Evolutionary conservation across 805 yeast genomes (phyloP).

Genomic region (Wickerhamomyces hampshirensis): DNA sequence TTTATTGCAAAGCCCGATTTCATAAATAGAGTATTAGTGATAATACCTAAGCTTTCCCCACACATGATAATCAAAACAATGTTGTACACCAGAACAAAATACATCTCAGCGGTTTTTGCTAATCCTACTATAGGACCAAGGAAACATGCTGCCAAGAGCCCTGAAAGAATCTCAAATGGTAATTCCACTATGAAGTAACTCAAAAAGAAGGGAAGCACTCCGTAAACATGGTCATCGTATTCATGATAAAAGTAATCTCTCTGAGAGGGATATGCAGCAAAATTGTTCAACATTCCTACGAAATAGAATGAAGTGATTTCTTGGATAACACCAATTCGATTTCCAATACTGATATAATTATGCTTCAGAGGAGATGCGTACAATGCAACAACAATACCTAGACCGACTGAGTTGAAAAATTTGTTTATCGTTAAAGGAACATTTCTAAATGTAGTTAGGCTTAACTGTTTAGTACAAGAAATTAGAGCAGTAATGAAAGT

Average conservation of each 20-base stretch:
- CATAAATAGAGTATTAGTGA: constrained; percentile 65
- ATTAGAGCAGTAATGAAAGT: constrained; percentile 15
- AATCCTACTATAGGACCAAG: constrained; percentile 69
- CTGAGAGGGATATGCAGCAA: constrained; percentile 71
- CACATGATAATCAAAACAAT: constrained; percentile 54
- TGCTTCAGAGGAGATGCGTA: constrained; percentile 58
- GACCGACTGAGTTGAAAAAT: constrained; percentile 58
- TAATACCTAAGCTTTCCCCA: constrained; percentile 83
- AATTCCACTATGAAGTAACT: constrained; percentile 58
- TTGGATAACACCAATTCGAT: constrained; percentile 74
- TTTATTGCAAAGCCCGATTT: constrained; percentile 82
- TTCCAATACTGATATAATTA: constrained; percentile 46
- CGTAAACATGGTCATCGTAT: constrained; percentile 68
- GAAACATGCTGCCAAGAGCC: constrained; percentile 54
- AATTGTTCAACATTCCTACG: constrained; percentile 76
- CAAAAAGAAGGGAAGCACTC: constrained; percentile 57
- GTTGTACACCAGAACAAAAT: constrained; percentile 56
- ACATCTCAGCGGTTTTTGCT: constrained; percentile 62
- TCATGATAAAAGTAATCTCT: constrained; percentile 78
- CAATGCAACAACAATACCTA: constrained; percentile 64
- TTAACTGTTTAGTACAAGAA: constrained; percentile 19
- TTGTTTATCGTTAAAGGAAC: constrained; percentile 59
- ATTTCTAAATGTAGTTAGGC: constrained; percentile 35
- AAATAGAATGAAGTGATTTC: constrained; percentile 69
- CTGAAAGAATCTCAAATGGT: constrained; percentile 61